A percentile compares a stretch with the other conserved stretches of the same genome.
These are phyloP conservation scores for Adansonia gregorii DNA, from an alignment of 441 rosid genomes.

Conservation along the genomic window DNA sequence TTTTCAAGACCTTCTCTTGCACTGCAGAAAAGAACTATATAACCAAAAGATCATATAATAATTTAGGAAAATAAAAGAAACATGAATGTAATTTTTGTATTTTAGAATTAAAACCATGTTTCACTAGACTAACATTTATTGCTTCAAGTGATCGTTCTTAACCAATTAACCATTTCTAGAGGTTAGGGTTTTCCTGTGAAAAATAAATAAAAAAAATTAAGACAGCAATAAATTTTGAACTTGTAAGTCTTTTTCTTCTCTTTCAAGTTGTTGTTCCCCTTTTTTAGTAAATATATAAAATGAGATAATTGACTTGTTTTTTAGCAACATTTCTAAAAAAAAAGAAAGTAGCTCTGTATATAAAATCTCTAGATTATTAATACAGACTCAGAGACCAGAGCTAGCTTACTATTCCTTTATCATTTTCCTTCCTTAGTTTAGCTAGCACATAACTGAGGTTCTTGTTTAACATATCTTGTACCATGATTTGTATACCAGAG, in stretches of 20 bases:
- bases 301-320: not conserved
- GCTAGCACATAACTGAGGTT: constrained; percentile 95
- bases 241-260: not conserved
- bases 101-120: constrained; percentile 20
- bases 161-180: constrained; percentile 90
- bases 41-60: constrained; percentile 22
- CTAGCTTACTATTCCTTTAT: constrained; percentile 37
- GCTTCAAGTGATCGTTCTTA: constrained; percentile 57
- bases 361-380: too few relatives aligned
- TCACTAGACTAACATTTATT: constrained; percentile 70
- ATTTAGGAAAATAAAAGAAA: not conserved
- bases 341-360: too few relatives aligned
- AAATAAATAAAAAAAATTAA: not conserved
- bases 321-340: too few relatives aligned
- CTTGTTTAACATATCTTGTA: constrained; percentile 83
- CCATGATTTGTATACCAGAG: constrained; percentile 94
- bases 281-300: not conserved
- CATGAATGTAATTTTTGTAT: not conserved
- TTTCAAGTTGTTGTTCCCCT: not conserved
- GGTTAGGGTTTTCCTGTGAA: constrained; percentile 86
- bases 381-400: too few relatives aligned
- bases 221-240: not conserved
- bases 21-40: constrained; percentile 73
- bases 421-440: constrained; percentile 69
- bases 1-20: constrained; percentile 64